phyloP scores from a whole-genome alignment of 2,329 filamentous ascomycete species.

The Xylariaceae sp. region DNA sequence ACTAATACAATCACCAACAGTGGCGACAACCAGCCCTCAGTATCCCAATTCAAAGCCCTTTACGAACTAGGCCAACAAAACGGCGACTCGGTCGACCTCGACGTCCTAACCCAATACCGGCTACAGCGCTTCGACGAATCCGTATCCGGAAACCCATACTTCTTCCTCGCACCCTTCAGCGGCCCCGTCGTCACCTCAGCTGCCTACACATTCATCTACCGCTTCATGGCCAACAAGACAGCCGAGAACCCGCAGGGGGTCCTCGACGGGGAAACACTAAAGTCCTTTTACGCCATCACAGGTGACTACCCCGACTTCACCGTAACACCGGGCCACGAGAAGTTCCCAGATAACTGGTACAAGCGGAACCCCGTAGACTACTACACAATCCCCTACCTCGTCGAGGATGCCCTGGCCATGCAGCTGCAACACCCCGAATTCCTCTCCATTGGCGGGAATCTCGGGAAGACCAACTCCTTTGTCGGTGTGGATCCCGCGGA shows the following conservation, averaged over 20 bases:
- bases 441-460: constrained; percentile 8
- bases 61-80: not conserved
- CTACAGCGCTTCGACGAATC: not conserved
- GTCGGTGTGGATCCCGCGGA: constrained; percentile 8
- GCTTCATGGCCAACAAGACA: constrained; percentile 13
- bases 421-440: constrained; percentile 5
- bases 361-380: constrained; percentile 9
- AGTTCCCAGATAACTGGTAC: constrained; percentile 11
- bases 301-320: constrained; percentile 7
- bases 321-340: constrained; percentile 10
- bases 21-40: not conserved
- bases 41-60: not conserved
- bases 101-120: not conserved
- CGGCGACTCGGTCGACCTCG: not conserved
- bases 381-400: constrained; percentile 6
- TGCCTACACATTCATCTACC: constrained; percentile 9
- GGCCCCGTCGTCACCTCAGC: not conserved
- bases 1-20: not conserved
- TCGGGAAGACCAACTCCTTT: constrained; percentile 6
- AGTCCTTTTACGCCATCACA: constrained; percentile 9
- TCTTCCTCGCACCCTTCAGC: constrained; percentile 8
- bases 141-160: not conserved
- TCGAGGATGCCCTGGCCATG: constrained; percentile 4
- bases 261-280: constrained; percentile 8
- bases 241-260: constrained; percentile 6